These are phyloP conservation scores for Capronia americana DNA, from an alignment of 2,329 filamentous ascomycete species.

Conservation along the genomic window DNA sequence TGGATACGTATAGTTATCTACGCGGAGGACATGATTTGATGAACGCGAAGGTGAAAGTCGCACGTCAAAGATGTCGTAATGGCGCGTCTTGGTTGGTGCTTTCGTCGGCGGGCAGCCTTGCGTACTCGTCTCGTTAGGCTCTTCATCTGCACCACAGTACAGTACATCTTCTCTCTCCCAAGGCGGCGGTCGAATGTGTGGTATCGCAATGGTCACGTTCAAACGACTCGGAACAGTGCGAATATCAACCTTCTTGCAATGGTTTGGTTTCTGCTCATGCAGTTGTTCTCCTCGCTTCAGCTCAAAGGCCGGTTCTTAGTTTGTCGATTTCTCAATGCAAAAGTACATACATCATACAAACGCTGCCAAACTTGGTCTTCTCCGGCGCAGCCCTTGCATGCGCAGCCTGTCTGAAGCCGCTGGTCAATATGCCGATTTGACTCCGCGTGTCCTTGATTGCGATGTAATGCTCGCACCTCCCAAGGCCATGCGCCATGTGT, in stretches of 20 bases:
- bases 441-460: neutral
- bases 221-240: neutral
- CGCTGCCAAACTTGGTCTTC: neutral
- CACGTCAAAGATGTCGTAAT: too few species aligned
- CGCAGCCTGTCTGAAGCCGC: neutral
- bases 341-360: conserved; percentile 11
- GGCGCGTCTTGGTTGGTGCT: too few species aligned
- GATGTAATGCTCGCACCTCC: neutral
- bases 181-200: neutral
- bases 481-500: neutral
- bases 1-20: too few species aligned
- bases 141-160: too few species aligned
- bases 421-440: neutral
- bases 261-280: neutral
- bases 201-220: neutral
- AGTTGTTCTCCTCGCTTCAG: neutral
- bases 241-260: neutral
- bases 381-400: neutral
- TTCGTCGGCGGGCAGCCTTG: too few species aligned
- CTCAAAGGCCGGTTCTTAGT: neutral
- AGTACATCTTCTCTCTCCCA: neutral
- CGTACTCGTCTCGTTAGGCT: too few species aligned
- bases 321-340: conserved; percentile 3
- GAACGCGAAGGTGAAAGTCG: too few species aligned
- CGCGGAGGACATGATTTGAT: too few species aligned